Evolutionary conservation across 768 basidiomycete species (phyloP).

Genomic region (Baorangia bicolor): DNA sequence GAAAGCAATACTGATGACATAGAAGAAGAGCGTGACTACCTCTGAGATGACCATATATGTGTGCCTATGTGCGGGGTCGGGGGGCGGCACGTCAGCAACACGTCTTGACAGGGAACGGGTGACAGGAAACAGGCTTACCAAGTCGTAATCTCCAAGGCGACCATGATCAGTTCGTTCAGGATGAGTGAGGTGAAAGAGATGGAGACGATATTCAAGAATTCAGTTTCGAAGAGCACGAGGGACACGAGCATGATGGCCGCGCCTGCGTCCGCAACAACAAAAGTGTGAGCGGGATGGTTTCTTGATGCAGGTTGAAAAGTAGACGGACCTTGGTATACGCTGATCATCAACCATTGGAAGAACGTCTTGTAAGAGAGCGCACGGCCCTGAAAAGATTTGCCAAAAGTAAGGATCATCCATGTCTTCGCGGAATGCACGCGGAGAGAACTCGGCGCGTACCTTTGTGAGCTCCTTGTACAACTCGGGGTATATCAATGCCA

Average conservation of each 20-base stretch:
- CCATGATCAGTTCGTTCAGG: slow-evolving; percentile 98
- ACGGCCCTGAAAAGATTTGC: slow-evolving; percentile 65
- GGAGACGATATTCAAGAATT: slow-evolving; percentile 96
- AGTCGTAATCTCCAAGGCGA: slow-evolving; percentile 94
- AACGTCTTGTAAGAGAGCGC: slow-evolving; percentile 97
- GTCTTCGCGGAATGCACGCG: not conserved
- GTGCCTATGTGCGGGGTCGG: slow-evolving; percentile 58
- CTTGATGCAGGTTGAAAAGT: too few relatives aligned
- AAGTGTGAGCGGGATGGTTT: not conserved
- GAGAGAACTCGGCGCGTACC: slow-evolving; percentile 39
- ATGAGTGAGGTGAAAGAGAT: slow-evolving; percentile 97
- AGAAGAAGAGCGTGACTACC: slow-evolving; percentile 83
- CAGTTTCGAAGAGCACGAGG: slow-evolving; percentile 92
- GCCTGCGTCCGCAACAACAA: slow-evolving; percentile 45
- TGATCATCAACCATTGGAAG: slow-evolving; percentile 97
- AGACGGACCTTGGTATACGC: slow-evolving; percentile 85
- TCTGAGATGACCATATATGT: slow-evolving; percentile 93
- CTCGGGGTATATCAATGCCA: slow-evolving; percentile 95
- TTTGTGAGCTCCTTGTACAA: slow-evolving; percentile 97
- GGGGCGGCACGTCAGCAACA: not conserved
- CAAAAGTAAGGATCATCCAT: not conserved
- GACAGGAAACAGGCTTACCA: slow-evolving; percentile 52
- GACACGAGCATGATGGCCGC: slow-evolving; percentile 99
- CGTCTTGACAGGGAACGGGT: not conserved
- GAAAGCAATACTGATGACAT: slow-evolving; percentile 89